These are phyloP conservation scores for Tephrocybe sp. DNA, from an alignment of 768 basidiomycete species.

Conservation along the genomic window DNA sequence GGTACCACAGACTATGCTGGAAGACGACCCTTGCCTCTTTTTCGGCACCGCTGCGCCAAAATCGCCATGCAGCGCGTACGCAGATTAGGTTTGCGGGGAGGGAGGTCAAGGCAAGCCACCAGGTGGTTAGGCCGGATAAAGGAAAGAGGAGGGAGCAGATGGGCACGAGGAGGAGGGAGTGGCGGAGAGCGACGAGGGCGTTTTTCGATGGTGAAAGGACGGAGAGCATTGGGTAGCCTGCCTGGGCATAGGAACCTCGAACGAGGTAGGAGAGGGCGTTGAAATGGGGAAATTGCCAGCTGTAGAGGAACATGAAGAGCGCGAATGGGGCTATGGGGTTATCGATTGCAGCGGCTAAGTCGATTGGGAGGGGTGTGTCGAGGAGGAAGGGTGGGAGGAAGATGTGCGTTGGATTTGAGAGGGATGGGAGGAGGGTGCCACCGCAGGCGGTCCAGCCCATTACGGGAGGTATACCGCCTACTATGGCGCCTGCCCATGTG, in stretches of 20 bases:
- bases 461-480: constrained; percentile 89
- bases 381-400: constrained; percentile 64
- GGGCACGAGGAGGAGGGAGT: constrained; percentile 72
- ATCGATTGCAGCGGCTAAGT: constrained; percentile 57
- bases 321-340: constrained; percentile 81
- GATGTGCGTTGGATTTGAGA: constrained; percentile 52
- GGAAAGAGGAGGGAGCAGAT: constrained; percentile 81
- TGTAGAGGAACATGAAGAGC: constrained; percentile 82
- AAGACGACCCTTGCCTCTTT: constrained; percentile 77
- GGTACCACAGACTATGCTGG: constrained; percentile 82
- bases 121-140: constrained; percentile 89
- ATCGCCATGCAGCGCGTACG: constrained; percentile 65
- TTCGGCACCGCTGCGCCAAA: constrained; percentile 71
- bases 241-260: constrained; percentile 85
- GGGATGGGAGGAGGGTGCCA: constrained; percentile 66
- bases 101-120: constrained; percentile 79
- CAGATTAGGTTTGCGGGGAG: constrained; percentile 74
- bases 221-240: constrained; percentile 91
- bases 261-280: constrained; percentile 88
- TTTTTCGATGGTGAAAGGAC: constrained; percentile 78
- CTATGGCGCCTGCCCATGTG: constrained; percentile 93
- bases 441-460: constrained; percentile 99
- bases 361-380: constrained; percentile 29
- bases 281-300: constrained; percentile 99
- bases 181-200: constrained; percentile 80